Base-by-base conservation (phyloP, 345 rosid genomes). In the Ceriops decandra region DNA sequence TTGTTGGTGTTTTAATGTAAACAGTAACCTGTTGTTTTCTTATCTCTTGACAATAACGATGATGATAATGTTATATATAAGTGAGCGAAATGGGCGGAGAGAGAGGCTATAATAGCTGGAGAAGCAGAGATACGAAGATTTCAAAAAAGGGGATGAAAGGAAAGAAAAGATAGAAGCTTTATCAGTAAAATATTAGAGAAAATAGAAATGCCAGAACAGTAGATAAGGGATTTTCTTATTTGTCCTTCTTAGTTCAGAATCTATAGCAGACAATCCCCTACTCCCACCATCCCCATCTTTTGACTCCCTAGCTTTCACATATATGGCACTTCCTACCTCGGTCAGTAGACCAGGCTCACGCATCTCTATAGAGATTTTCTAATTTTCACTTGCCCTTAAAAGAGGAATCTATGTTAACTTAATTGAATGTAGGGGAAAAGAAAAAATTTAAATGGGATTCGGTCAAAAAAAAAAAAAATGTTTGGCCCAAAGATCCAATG, bases 61-160 rank as follows among this genome's bases (percentile, higher is more conserved):
- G 62, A 57, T 76, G 78, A 76, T 78, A 74, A 70, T 68, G 79
- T 58, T 67, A 66, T 57, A 64, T 68, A 66, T 70, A 66, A 49
- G 64, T 68, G 27, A 66, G 35, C 52, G 30, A 64, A 69, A 71
- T 28, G 60, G 66, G 36, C 52, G 56, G 69, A 76, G 53, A 64
- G 63, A 70, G 71, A 74, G 30, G 30, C 57, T 69, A 76, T 82
- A 82, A 77, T 79, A 83, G 86, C 91, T 79, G 83, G 95, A 89
- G 91, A 82, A 84, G 86, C 76, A 80, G 76, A 84, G 66, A 70
- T 33, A 72, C 22, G 76, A 77, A 47, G 77, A 78, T 75, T 84
- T 85, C 73, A 79, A 86, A 84, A 86, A 86, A 81, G 74, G 64
- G 38, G 72, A 27, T 70, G 69, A 64, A 69, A 68, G 71, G 70